A percentile compares a stretch with the other conserved stretches of the same genome.
These are phyloP conservation scores for Ustilago curta DNA, from an alignment of 1,284 basidiomycete genomes.

Conservation along the genomic window DNA sequence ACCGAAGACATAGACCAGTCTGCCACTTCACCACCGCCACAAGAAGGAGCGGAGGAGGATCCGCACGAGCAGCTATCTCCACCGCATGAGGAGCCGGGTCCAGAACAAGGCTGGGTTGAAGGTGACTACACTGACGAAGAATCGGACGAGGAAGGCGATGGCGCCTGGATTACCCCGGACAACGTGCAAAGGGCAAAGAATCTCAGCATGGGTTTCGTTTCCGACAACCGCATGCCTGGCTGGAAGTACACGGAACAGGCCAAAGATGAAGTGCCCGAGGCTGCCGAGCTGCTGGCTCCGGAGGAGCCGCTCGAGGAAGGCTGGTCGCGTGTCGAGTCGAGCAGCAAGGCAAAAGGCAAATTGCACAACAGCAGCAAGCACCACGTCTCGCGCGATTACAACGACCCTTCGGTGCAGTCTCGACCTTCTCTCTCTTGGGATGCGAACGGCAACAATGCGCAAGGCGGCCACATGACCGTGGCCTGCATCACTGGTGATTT, in stretches of 20 bases:
- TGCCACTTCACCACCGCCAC: not conserved
- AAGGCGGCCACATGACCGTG: slow-evolving; percentile 72
- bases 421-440: slow-evolving; percentile 38
- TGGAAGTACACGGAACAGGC: slow-evolving; percentile 38
- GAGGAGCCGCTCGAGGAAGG: slow-evolving; percentile 48
- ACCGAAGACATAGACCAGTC: slow-evolving; percentile 6
- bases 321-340: slow-evolving; percentile 46
- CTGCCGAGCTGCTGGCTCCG: slow-evolving; percentile 28
- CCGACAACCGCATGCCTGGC: slow-evolving; percentile 46
- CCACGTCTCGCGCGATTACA: slow-evolving; percentile 71
- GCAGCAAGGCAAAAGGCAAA: slow-evolving; percentile 29
- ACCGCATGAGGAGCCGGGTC: slow-evolving; percentile 14
- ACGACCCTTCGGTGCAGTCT: slow-evolving; percentile 43
- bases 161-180: slow-evolving; percentile 93
- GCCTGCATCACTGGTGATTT: slow-evolving; percentile 89
- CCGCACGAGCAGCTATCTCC: slow-evolving; percentile 5
- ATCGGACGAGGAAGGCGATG: slow-evolving; percentile 72
- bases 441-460: slow-evolving; percentile 69
- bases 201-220: slow-evolving; percentile 78
- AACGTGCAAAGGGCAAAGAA: slow-evolving; percentile 91
- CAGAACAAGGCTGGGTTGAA: slow-evolving; percentile 35
- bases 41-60: slow-evolving; percentile 38
- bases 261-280: slow-evolving; percentile 32
- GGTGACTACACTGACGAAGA: slow-evolving; percentile 81
- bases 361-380: slow-evolving; percentile 63